phyloP scores from a whole-genome alignment of 352 stramenopile genomes.

The Globisporangium camurandrum region DNA sequence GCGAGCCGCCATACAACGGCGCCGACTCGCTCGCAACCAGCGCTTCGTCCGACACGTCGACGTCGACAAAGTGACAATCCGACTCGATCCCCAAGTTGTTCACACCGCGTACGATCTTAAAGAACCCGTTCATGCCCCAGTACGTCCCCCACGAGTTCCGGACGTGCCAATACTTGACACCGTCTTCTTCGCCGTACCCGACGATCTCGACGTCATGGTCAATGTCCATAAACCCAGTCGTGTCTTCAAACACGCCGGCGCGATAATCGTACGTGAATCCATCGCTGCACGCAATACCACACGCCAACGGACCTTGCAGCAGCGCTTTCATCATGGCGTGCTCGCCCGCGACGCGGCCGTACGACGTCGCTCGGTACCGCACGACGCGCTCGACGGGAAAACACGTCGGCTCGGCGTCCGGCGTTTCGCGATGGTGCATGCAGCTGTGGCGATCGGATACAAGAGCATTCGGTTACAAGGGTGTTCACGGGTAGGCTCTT shows the following conservation, averaged over 20 bases:
- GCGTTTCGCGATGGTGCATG: constrained; percentile 65
- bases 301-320: constrained; percentile 86
- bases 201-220: constrained; percentile 81
- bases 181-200: constrained; percentile 90
- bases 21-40: constrained; percentile 47
- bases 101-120: constrained; percentile 89
- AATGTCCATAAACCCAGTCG: constrained; percentile 79
- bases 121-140: constrained; percentile 96
- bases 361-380: constrained; percentile 69
- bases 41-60: constrained; percentile 44
- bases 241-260: constrained; percentile 89
- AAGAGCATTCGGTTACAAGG: background rate
- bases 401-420: constrained; percentile 28
- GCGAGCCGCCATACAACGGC: constrained; percentile 52
- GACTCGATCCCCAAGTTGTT: constrained; percentile 89
- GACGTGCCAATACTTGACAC: constrained; percentile 95
- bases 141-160: constrained; percentile 93
- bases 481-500: background rate
- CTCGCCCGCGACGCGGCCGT: constrained; percentile 62
- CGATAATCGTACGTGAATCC: constrained; percentile 88
- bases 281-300: constrained; percentile 86
- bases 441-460: constrained; percentile 43
- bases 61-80: constrained; percentile 79
- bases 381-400: constrained; percentile 77
- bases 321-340: constrained; percentile 82